Evolutionary conservation across 805 yeast species (phyloP), one percentile per base, ranked within the genome.

Genomic region (Kazachstania martiniae): DNA sequence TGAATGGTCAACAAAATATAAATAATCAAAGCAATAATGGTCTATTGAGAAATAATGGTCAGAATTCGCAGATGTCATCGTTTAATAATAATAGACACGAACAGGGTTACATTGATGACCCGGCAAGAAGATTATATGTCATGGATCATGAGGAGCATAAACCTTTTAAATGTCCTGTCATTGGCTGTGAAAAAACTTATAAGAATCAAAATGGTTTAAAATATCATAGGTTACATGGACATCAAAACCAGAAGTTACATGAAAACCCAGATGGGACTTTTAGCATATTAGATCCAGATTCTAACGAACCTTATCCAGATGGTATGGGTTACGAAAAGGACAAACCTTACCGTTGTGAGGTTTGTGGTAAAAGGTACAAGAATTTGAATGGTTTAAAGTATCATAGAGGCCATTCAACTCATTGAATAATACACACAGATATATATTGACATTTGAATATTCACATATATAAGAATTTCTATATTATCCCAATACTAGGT

Each of bases 361-460:
- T 89, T 27, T 91, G 98, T 62, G 97, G 97, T 37, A 91, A 89
- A 61, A 66, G 98, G 36, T 91, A 91, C 64, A 91, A 91, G 68
- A 91, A 91, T 53, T 65, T 91, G 50, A 91, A 91, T 57, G 98
- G 98, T 18, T 68, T 91, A 58, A 91, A 91, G 61, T 91, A 91
- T 58, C 98, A 91, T 59, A 74, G 96, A 48, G 97, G 95, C 15
- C 98, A 91, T 61, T 77, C 96, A n/a, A 89, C 97, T 27, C 97
- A 89, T 65, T 87, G 58, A 53, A 18, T n/a, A 16, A n/a, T n/a
- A n/a, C n/a, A n/a, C n/a, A n/a, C n/a, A n/a, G n/a, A n/a, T n/a
- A n/a, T n/a, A n/a, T n/a, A 19, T 19, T 8, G 9, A 19, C 10
- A 19, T 19, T 19, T 19, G 22, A 8, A 19, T 19, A 19, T 19